Base-by-base conservation (phyloP, 441 rosid species). In the Pelargonium exstipulatum region DNA sequence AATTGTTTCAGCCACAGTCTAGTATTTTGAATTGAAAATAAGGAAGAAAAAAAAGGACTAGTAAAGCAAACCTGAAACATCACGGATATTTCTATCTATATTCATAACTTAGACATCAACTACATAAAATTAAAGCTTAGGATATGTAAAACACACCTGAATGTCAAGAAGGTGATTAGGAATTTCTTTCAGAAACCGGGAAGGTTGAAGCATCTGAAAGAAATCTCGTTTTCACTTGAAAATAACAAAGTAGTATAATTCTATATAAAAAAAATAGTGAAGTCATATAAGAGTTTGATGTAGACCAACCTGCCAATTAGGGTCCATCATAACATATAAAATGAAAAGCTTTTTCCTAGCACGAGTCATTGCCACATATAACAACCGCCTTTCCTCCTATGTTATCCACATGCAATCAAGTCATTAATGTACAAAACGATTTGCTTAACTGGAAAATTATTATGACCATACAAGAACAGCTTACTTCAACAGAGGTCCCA, bases 311-410 rank as follows among this genome's bases (percentile, higher is more conserved):
- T 95, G 99, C 97, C 97, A 91, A 79, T 86, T 86, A 2, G 92
- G 85, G 85, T 91, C 99, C 90, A 88, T 75, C 68, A 85, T 82
- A 53, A 87, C 78, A 80, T 90, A 91, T 71, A 90, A 79, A 82
- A 95, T 86, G 79, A 87, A 87, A 57, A 91, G 85, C 74, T 86
- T 89, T 83, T 81, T 86, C 64, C 96, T 86, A 71, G 99, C 96
- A 80, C 97, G 96, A 67, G 96, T 95, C 96, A 95, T 88, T 78
- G 99, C 99, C 46, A 95, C 99, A 78, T 91, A 91, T 9, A 95
- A 68, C 61, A 95, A 85, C 61, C 96, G 96, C 16, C 99, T 80
- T 73, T 95, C 99, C 81, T 95, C 99, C 99, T 95, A 75, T 63
- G 74, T 51, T 67, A 73, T 71, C 57, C 69, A 66, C 67, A 65